These are phyloP conservation scores for Coprinopsis marcescibilis DNA, from an alignment of 768 basidiomycete species.

Conservation along the genomic window DNA sequence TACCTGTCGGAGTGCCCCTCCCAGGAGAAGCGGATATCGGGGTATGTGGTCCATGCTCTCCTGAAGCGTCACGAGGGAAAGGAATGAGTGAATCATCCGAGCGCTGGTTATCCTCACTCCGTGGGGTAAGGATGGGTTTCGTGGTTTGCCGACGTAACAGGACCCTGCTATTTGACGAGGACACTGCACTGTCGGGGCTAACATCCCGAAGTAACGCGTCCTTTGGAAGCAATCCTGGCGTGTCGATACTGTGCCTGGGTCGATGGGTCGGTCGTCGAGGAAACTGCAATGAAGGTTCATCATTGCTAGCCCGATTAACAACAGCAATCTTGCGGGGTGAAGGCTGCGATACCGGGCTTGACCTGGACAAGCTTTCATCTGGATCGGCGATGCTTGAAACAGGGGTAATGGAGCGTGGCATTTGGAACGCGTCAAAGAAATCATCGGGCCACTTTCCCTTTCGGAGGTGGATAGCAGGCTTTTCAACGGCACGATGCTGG, in stretches of 20 bases:
- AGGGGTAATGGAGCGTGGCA: conserved; percentile 23
- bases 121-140: conserved; percentile 34
- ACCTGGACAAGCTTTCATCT: conserved; percentile 11
- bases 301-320: conserved; percentile 36
- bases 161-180: conserved; percentile 34
- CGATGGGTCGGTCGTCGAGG: conserved; percentile 59
- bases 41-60: conserved; percentile 32
- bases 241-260: conserved; percentile 59
- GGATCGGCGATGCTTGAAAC: conserved; percentile 18
- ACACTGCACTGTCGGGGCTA: conserved; percentile 49
- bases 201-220: conserved; percentile 46
- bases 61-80: conserved; percentile 58
- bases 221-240: conserved; percentile 36
- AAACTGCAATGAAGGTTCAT: conserved; percentile 40
- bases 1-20: conserved; percentile 27
- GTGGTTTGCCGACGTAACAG: conserved; percentile 56
- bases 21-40: conserved; percentile 36
- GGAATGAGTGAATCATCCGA: conserved; percentile 44
- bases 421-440: conserved; percentile 57
- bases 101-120: conserved; percentile 22
- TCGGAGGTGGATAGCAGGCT: conserved; percentile 49
- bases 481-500: conserved; percentile 18
- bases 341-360: conserved; percentile 32
- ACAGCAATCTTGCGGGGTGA: conserved; percentile 54
- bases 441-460: conserved; percentile 86